Evolutionary conservation across 148 eudicot species (phyloP), one percentile per base, ranked within the genome.

Genomic region (Diospyros lotus): DNA sequence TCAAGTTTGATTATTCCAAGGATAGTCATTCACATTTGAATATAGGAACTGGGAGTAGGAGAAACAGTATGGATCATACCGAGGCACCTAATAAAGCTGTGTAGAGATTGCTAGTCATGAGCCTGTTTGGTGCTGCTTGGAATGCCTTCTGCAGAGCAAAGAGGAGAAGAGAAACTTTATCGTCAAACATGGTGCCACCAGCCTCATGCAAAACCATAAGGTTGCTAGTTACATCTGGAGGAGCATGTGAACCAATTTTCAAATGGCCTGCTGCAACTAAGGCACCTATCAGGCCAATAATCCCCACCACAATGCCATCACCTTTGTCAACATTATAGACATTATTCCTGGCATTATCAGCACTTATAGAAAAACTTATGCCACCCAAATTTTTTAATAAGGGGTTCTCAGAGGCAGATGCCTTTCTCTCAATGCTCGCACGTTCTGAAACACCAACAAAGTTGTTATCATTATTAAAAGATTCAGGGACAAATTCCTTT

Each of bases 181-280:
- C 99, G 81, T 93, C 98, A 80, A 96, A 96, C 99, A 96, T 96
- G 77, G 97, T 89, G 78, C 97, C 96, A 61, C 98, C 89, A 52
- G 89, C 87, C 85, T 89, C 97, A 81, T 80, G 86, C 73, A 86
- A 68, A 84, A 83, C 89, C 53, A 75, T 68, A 50, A 84, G 65
- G 78, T 83, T 86, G 75, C 90, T 77, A 56, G 89, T 67, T 77
- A 77, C 85, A 71, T 87, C 91, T 74, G 86, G 75, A 69, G 88
- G 79, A 76, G 77, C 74, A 73, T 78, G 84, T 61, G 86, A 78
- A 77, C 85, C 95, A 71, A 91, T 79, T 82, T 86, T 88, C 61
- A 96, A 82, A 78, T 93, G 86, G 43, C 97, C 97, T 8, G 91
- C 87, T 64, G 83, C 81, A 66, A 96, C 90, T 68, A 96, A 84